Evolutionary conservation across 371 early-diverging fungal species (phyloP).

Genomic region (Phascolomyces articulosus): DNA sequence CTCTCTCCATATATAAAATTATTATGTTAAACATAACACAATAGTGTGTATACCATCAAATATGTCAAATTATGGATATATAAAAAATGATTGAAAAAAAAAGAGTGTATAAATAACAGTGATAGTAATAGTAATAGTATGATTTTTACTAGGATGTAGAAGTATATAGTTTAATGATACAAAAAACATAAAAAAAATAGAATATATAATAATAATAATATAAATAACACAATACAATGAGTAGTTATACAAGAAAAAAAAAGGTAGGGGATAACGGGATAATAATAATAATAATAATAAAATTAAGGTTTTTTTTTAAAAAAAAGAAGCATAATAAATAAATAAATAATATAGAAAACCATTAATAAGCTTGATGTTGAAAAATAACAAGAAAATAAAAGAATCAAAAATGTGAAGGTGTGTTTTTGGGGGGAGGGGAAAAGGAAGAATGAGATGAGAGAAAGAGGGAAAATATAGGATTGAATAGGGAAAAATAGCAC

Average conservation of each 20-base stretch:
- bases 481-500: not conserved
- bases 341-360: not conserved
- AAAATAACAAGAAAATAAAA: not conserved
- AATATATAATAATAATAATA: too few species aligned
- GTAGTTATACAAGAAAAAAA: not conserved
- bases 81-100: too few species aligned
- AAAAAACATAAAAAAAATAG: too few species aligned
- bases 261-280: not conserved
- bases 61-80: too few species aligned
- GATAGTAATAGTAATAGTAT: not conserved
- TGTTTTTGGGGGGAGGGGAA: too few species aligned
- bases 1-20: too few species aligned
- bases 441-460: too few species aligned
- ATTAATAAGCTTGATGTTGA: not conserved
- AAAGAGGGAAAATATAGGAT: not conserved
- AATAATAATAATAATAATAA: not conserved
- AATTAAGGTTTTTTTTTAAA: not conserved
- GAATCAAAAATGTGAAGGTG: too few species aligned
- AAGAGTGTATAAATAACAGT: not conserved
- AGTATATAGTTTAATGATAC: not conserved
- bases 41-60: too few species aligned
- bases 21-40: too few species aligned
- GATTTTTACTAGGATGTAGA: too few species aligned
- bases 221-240: not conserved
- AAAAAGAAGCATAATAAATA: not conserved